Conservation (phyloP, 441 rosid genomes). For the Pelargonium cotyledonis region DNA sequence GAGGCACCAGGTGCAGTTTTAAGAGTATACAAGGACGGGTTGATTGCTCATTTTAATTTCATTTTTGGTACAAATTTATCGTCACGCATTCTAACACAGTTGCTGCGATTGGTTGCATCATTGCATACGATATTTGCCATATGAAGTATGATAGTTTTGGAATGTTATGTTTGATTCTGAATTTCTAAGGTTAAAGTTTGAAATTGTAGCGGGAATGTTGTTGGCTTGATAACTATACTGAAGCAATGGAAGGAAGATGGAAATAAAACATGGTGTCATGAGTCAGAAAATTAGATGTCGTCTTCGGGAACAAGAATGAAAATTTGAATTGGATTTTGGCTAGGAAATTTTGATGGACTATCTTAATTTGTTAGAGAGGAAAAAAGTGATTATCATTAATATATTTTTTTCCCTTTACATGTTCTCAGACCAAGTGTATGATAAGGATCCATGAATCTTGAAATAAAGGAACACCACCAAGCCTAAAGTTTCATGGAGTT, state of each 20-base stretch:
- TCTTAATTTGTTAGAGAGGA: neutral
- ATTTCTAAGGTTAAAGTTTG: constrained; percentile 1
- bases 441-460: neutral
- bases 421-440: constrained; percentile 1
- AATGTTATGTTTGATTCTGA: neutral
- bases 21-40: neutral
- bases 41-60: neutral
- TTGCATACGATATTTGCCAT: neutral
- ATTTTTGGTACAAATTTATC: neutral
- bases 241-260: neutral
- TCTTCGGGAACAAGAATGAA: neutral
- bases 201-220: neutral
- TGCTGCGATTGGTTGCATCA: neutral
- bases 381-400: constrained; percentile 2
- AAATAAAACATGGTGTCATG: neutral
- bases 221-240: neutral
- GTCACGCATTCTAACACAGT: neutral
- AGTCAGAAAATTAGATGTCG: neutral
- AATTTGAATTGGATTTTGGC: neutral
- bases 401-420: neutral
- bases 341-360: neutral
- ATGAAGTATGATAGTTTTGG: neutral
- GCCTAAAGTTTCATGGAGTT: constrained; percentile 3
- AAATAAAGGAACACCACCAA: constrained; percentile 4
- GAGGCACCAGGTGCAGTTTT: neutral